Conservation (phyloP, 129 eudicot species). For the carrot (Daucus carota) region DH1_v3.0 NC_030385.2:346501-347000, state of each 20-base stretch:
- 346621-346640: conserved; percentile 49
- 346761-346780: neutral
- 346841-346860: conserved; percentile 59
- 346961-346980: conserved; percentile 48
- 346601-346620: conserved; percentile 70
- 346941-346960: conserved; percentile 37
- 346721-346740: neutral
- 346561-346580: neutral
- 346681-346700: conserved; percentile 76
- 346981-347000: conserved; percentile 53
- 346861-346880: conserved; percentile 61
- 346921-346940: conserved; percentile 45
- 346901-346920: conserved; percentile 74
- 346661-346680: conserved; percentile 24
- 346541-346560: neutral
- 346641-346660: neutral
- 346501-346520: neutral
- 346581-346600: conserved; percentile 63
- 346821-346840: conserved; percentile 52
- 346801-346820: conserved; percentile 54
- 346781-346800: neutral
- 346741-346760: neutral
- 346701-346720: conserved; percentile 93
- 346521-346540: neutral
- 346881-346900: conserved; percentile 69